Conservation (phyloP, 2,329 filamentous ascomycete genomes). For the Cercospora berteroae region DNA sequence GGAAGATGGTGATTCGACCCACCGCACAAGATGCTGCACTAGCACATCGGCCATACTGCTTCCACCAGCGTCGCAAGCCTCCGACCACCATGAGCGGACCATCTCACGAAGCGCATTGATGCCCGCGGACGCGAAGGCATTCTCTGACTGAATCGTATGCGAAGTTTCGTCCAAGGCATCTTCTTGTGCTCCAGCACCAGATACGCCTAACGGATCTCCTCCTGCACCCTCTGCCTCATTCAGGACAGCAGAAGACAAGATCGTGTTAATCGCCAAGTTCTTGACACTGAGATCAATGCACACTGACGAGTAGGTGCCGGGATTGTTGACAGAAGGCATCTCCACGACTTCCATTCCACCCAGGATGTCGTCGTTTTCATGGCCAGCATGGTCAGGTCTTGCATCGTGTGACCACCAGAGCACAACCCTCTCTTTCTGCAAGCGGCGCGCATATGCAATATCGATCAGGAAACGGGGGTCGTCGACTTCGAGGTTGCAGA, state of each 20-base stretch:
- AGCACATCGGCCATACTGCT: conserved; percentile 96
- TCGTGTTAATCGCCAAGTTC: conserved; percentile 96
- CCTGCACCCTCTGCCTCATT: conserved; percentile 84
- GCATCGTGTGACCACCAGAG: conserved; percentile 93
- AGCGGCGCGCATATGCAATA: conserved; percentile 82
- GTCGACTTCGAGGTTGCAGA: conserved; percentile 93
- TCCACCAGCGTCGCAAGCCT: conserved; percentile 68
- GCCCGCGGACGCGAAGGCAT: conserved; percentile 87
- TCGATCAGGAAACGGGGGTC: conserved; percentile 95
- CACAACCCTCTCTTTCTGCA: conserved; percentile 89
- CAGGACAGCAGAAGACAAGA: conserved; percentile 91
- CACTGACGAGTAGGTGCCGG: conserved; percentile 90
- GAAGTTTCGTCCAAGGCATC: conserved; percentile 60
- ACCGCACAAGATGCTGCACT: conserved; percentile 94
- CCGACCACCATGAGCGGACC: conserved; percentile 98
- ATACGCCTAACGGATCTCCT: conserved; percentile 76
- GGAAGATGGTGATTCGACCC: conserved; percentile 90
- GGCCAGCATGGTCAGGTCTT: conserved; percentile 89
- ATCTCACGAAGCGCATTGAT: conserved; percentile 91
- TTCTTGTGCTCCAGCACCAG: conserved; percentile 65
- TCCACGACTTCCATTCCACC: conserved; percentile 76
- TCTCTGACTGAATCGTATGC: conserved; percentile 76
- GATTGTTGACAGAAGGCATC: conserved; percentile 91
- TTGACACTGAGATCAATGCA: conserved; percentile 93
- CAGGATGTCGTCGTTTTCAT: conserved; percentile 87